Base-by-base conservation (phyloP, 2,329 filamentous ascomycete genomes). In the Exophiala aquamarina region DNA sequence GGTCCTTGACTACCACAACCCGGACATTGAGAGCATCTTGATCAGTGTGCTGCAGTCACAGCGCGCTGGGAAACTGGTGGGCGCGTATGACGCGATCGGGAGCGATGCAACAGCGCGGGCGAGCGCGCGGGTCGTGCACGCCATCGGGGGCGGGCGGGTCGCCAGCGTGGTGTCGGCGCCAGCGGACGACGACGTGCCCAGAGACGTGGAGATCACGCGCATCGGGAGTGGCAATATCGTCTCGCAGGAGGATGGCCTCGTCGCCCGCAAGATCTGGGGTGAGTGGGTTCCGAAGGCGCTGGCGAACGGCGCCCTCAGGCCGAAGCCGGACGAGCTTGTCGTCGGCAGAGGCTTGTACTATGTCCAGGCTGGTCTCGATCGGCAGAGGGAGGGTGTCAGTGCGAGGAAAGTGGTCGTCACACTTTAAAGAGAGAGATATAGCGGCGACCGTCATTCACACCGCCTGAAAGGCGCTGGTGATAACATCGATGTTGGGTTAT, bases 1-100 rank as follows among this genome's bases (percentile, higher is more conserved):
- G 2, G 68, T 69, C 1, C 71, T 74, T 34, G 73, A 77, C 51
- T 76, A 77, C 56, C 64, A 64, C 7, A 52, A 47, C 6, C 45
- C 49, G 21, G 50, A 44, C 26, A 33, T 52, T 42, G 52, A 52
- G 13, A 40, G 44, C 1, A 43, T 54, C 8, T 37, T 59, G 36
- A 39, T 49, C 6, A 40, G 40, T 19, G 44, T 53, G 18, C 39
- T 53, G 13, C 17, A 41, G 18, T 41, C 37, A 13, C 36, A 28
- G 0, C 14, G 41, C 18, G 41, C 37, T n/a, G 40, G 26, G 0
- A n/a, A 39, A 2, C 34, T 50, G 13, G 40, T 33, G n/a, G 41
- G 49, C 40, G 47, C 43, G 39, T 44, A 54, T 41, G 36, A 53
- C 31, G 33, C 42, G 8, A 45, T 45, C 23, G 42, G 42, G 15